These are phyloP conservation scores for Chlamydomonas urium DNA, from an alignment of 139 green algal species.

Conservation along the genomic window DNA sequence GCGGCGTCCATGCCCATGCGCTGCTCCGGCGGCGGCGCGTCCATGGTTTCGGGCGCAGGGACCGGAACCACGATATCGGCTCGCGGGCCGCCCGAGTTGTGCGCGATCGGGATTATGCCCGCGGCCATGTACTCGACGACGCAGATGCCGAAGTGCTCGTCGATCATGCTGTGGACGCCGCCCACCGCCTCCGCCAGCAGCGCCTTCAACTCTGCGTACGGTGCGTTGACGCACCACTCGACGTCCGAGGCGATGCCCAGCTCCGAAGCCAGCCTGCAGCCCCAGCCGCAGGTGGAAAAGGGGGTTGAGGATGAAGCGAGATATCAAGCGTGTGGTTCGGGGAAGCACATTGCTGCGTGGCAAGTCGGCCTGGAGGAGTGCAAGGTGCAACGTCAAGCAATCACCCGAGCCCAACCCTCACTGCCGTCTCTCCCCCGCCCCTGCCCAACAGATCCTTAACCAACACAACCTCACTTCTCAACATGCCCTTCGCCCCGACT, in stretches of 20 bases:
- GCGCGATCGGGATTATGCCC: constrained; percentile 81
- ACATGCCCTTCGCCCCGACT: too few species aligned
- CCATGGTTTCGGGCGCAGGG: background rate
- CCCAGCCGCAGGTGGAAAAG: background rate
- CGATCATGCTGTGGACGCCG: constrained; percentile 94
- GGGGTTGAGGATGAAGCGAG: too few species aligned
- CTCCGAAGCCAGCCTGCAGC: constrained; percentile 9
- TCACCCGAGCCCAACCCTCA: too few species aligned
- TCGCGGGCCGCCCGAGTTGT: constrained; percentile 73
- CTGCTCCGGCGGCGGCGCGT: background rate
- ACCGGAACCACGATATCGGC: constrained; percentile 65
- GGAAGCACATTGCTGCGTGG: too few species aligned
- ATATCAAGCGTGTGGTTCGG: too few species aligned
- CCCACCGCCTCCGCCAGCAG: constrained; percentile 77
- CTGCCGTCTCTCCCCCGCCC: too few species aligned
- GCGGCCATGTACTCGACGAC: constrained; percentile 98
- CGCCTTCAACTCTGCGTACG: constrained; percentile 59
- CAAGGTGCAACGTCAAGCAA: too few species aligned
- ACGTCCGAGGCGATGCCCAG: background rate
- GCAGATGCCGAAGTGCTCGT: constrained; percentile 99
- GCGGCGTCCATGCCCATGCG: background rate
- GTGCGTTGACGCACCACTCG: constrained; percentile 53
- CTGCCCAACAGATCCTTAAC: too few species aligned
- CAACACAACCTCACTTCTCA: too few species aligned
- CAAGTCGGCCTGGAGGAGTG: too few species aligned